Evolutionary conservation across 1,284 basidiomycete genomes (phyloP).

Genomic region (Taiwanofungus camphoratus): DNA sequence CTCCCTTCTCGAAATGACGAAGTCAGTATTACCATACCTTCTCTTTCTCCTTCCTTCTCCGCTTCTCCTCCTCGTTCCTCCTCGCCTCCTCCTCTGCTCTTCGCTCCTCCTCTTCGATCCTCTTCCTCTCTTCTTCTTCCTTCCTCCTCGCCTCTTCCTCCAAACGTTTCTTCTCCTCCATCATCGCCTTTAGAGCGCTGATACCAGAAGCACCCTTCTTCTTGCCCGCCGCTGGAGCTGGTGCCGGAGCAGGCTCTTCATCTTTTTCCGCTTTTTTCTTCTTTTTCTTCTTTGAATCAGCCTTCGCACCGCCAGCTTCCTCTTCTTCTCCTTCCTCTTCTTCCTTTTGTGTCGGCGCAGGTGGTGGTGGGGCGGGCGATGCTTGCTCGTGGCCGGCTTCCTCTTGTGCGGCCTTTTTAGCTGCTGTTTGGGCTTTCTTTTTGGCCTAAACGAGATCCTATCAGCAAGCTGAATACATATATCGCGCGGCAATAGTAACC

Average conservation of each 20-base stretch:
- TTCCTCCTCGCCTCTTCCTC: slow-evolving; percentile 72
- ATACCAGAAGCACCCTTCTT: slow-evolving; percentile 70
- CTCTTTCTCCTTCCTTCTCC: slow-evolving; percentile 84
- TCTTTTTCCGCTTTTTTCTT: slow-evolving; percentile 83
- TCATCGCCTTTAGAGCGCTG: slow-evolving; percentile 71
- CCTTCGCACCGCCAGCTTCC: slow-evolving; percentile 33
- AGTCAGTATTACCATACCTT: slow-evolving; percentile 53
- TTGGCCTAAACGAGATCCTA: slow-evolving; percentile 58
- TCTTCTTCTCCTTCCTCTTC: slow-evolving; percentile 54
- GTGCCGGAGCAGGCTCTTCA: slow-evolving; percentile 51
- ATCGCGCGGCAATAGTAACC: slow-evolving; percentile 38
- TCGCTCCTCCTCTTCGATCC: slow-evolving; percentile 84
- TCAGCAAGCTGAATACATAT: not conserved
- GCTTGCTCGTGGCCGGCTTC: slow-evolving; percentile 28
- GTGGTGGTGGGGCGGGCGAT: slow-evolving; percentile 22
- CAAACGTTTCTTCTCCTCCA: slow-evolving; percentile 84
- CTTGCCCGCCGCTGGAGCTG: slow-evolving; percentile 37
- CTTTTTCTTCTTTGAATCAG: slow-evolving; percentile 83
- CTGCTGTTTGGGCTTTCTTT: slow-evolving; percentile 90
- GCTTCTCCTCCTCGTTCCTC: slow-evolving; percentile 78
- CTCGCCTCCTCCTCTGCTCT: slow-evolving; percentile 72
- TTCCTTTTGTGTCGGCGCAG: slow-evolving; percentile 42
- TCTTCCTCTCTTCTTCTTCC: slow-evolving; percentile 71
- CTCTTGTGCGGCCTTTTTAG: slow-evolving; percentile 59
- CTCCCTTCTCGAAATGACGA: not conserved